These are phyloP conservation scores for Botrytis fragariae DNA, from an alignment of 2,329 filamentous ascomycete genomes.

Conservation along the genomic window DNA sequence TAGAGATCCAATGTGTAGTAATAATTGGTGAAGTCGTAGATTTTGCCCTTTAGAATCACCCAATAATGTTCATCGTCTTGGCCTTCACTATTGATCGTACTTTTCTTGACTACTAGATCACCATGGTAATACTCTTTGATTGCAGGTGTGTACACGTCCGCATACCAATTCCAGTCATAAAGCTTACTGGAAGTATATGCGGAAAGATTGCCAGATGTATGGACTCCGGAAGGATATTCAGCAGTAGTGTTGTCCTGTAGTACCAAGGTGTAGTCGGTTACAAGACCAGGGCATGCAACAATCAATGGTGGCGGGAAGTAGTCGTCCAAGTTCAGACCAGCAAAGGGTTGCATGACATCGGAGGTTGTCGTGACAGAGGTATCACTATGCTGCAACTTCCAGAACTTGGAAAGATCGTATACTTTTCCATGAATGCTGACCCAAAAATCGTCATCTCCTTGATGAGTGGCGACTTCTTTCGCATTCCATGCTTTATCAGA, in stretches of 20 bases:
- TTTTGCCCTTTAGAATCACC: slow-evolving; percentile 70
- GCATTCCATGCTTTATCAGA: slow-evolving; percentile 83
- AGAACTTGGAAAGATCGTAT: slow-evolving; percentile 91
- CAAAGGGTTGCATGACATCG: slow-evolving; percentile 71
- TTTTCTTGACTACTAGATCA: slow-evolving; percentile 69
- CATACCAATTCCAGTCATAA: slow-evolving; percentile 72
- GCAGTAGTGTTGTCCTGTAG: slow-evolving; percentile 66
- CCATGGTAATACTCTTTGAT: slow-evolving; percentile 89
- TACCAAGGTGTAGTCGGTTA: slow-evolving; percentile 53
- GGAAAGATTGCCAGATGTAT: slow-evolving; percentile 66
- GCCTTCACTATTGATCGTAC: slow-evolving; percentile 63
- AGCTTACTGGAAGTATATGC: slow-evolving; percentile 57
- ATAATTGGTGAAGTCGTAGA: slow-evolving; percentile 93
- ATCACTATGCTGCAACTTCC: slow-evolving; percentile 80
- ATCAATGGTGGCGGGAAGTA: slow-evolving; percentile 82
- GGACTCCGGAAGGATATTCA: slow-evolving; percentile 52
- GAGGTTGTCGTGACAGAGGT: slow-evolving; percentile 57
- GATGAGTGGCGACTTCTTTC: slow-evolving; percentile 67
- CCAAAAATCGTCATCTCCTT: slow-evolving; percentile 74
- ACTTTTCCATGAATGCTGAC: slow-evolving; percentile 85
- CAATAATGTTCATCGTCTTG: slow-evolving; percentile 67
- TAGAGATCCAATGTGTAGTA: slow-evolving; percentile 68
- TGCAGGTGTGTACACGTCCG: slow-evolving; percentile 65
- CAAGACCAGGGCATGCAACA: slow-evolving; percentile 71
- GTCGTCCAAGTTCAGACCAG: slow-evolving; percentile 73